Conservation (phyloP, 1,139 yeast genomes). For the Maudiozyma humilis region DNA sequence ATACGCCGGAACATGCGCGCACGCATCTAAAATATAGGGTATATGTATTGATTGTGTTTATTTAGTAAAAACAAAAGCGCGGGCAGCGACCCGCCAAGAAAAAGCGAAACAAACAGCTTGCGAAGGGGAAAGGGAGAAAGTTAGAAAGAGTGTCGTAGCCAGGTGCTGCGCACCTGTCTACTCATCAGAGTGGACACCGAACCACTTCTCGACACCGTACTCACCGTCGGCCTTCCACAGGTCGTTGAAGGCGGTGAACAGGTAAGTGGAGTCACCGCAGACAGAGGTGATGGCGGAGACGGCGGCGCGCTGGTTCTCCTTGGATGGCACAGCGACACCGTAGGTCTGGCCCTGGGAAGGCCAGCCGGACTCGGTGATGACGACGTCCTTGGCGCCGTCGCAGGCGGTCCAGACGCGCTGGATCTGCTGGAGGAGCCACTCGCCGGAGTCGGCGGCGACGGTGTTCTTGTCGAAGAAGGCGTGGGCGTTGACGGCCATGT, state of each 20-base stretch:
- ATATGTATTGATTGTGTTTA: too few species aligned
- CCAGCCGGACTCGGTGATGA: slow-evolving; percentile 78
- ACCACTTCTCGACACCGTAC: slow-evolving; percentile 59
- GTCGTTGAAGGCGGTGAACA: slow-evolving; percentile 69
- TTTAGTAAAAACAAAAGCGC: too few species aligned
- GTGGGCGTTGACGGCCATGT: slow-evolving; percentile 74
- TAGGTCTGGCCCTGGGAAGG: slow-evolving; percentile 60
- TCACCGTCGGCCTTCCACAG: slow-evolving; percentile 68
- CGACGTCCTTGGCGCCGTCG: slow-evolving; percentile 47
- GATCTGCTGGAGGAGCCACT: slow-evolving; percentile 61
- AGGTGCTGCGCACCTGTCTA: too few species aligned
- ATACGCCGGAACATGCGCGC: too few species aligned
- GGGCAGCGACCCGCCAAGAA: too few species aligned
- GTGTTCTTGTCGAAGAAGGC: slow-evolving; percentile 73
- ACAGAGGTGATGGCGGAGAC: slow-evolving; percentile 44
- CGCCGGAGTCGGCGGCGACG: slow-evolving; percentile 57
- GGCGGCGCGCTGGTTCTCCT: slow-evolving; percentile 53
- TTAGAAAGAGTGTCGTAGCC: too few species aligned
- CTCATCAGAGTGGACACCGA: slow-evolving; percentile 67
- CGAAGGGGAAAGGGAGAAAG: too few species aligned
- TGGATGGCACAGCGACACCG: slow-evolving; percentile 63
- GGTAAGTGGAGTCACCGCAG: slow-evolving; percentile 48
- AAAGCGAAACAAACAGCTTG: too few species aligned
- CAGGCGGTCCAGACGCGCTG: slow-evolving; percentile 58
- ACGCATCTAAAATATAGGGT: too few species aligned